Evolutionary conservation across 2,329 filamentous ascomycete genomes (phyloP).

Genomic region (Amphichorda felina): DNA sequence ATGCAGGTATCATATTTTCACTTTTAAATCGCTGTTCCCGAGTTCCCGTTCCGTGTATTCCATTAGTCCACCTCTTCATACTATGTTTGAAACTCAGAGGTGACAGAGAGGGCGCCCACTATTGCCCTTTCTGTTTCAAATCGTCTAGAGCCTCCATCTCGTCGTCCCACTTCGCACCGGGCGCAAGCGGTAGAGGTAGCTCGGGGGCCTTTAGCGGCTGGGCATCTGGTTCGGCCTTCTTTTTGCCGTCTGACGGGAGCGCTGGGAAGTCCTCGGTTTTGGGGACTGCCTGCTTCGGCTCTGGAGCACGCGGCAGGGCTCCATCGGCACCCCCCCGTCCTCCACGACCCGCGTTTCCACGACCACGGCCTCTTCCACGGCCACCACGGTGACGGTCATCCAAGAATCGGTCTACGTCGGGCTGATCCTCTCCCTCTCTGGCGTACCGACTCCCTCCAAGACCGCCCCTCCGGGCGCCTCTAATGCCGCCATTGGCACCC

Average conservation of each 20-base stretch:
- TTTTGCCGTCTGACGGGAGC: conserved; percentile 14
- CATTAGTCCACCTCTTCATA: no score
- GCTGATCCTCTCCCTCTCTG: conserved; percentile 15
- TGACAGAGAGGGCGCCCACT: background rate
- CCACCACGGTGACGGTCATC: conserved; percentile 21
- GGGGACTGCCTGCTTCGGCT: conserved; percentile 12
- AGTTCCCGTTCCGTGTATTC: no score
- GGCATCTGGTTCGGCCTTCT: conserved; percentile 9
- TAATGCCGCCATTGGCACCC: conserved; percentile 26
- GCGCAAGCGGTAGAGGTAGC: conserved; percentile 10
- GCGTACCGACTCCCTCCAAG: conserved; percentile 29
- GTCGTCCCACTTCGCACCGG: conserved; percentile 40
- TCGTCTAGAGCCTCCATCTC: conserved; percentile 42
- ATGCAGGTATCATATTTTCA: no score
- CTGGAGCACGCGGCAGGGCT: background rate
- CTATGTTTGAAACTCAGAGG: no score
- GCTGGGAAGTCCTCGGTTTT: conserved; percentile 22
- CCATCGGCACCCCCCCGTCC: conserved; percentile 13
- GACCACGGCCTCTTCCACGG: conserved; percentile 17
- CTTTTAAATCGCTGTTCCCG: no score
- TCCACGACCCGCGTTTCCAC: conserved; percentile 21
- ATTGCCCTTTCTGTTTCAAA: conserved; percentile 8
- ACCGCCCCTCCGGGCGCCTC: conserved; percentile 18
- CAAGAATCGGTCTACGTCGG: conserved; percentile 22
- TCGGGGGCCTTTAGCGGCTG: conserved; percentile 14